Base-by-base conservation (phyloP, 2,329 filamentous ascomycete species). In the Botrytis galanthina region DNA sequence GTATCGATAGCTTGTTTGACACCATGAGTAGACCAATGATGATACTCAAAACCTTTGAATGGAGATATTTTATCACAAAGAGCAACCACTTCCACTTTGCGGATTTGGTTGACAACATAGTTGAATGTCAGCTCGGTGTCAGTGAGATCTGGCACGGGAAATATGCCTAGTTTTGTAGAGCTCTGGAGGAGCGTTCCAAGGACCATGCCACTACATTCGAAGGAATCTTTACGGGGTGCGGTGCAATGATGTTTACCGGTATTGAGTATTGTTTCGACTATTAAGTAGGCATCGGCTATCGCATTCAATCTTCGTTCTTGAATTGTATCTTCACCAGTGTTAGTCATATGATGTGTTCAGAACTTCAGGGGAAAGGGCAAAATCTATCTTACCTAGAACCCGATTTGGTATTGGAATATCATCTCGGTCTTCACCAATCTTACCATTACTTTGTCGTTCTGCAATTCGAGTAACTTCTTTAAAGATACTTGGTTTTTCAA, bases 401-500 rank as follows among this genome's bases (percentile, higher is more conserved):
- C n/a, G 46, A 44, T 66, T 51, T 66, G 70, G 46, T 39, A 72
- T 72, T 20, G 60, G 70, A 35, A 72, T 57, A 20, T 72, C 70
- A 67, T 72, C 60, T 37, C 60, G 20, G 9, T 59, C 60, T 35
- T 72, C 46, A 46, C 60, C 70, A 57, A 57, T 66, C 46, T 46
- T 72, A 39, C 60, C 46, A 29, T 66, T 63, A n/a, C 70, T 46
- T 57, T 57, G 60, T 44, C 60, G 60, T 72, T 72, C 70, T 67
- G 46, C 46, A 67, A 57, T 57, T 8, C 29, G 63, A 42, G 70
- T 72, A 46, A 67, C 20, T 32, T 66, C n/a, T 18, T 54, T 51
- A 29, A 72, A 67, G 37, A 72, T 67, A 20, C 5, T 18, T 32
- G 70, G 12, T 14, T 72, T 72, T 37, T 72, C 70, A 35, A 67